Evolutionary conservation across 2,329 filamentous ascomycete species (phyloP), one percentile per base, ranked within the genome.

Genomic region (Macrophomina pseudophaseolina): DNA sequence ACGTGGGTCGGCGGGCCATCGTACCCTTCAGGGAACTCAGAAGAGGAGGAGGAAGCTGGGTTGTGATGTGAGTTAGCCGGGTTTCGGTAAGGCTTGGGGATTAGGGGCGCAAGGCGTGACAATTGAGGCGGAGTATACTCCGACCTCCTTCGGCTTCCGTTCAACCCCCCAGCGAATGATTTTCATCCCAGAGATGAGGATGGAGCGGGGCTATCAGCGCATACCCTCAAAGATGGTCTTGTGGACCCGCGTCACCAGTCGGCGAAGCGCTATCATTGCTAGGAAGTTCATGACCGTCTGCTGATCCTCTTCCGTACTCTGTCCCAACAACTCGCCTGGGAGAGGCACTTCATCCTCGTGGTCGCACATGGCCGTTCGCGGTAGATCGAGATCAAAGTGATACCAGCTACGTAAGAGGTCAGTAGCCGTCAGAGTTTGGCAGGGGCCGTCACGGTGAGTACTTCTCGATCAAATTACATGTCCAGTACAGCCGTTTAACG

Each of bases 321-420:
- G 81, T 1, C 80, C 77, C 2, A 79, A 79, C 62, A 80, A 81
- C 70, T 87, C 87, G 66, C 81, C 81, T 3, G 87, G 86, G 32
- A 88, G 76, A 14, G 85, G 83, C 4, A 89, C 82, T n/a, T 80
- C 69, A 32, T 83, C 79, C 67, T 88, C 85, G 59, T 86, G 73
- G 60, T 79, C 81, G 53, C 85, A 80, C 14, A 89, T 78, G 7
- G 85, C 85, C 3, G 85, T 87, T 42, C 83, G 76, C 4, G 87
- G 85, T 8, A 88, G 72, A 63, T 86, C 86, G 9, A 89, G 80
- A 68, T 89, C 87, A 65, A 88, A 78, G 67, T 87, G 82, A 59
- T 88, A 79, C 66, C 80, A 81, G 11, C 86, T 87, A 67, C 70
- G 68, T 40, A 11, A 59, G 7, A 63, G 63, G 52, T 68, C 38